A percentile compares a stretch with the other conserved stretches of the same genome.
These are phyloP conservation scores for Microstegium vimineum DNA, from an alignment of 176 grass and related monocot species.

Conservation along the genomic window DNA sequence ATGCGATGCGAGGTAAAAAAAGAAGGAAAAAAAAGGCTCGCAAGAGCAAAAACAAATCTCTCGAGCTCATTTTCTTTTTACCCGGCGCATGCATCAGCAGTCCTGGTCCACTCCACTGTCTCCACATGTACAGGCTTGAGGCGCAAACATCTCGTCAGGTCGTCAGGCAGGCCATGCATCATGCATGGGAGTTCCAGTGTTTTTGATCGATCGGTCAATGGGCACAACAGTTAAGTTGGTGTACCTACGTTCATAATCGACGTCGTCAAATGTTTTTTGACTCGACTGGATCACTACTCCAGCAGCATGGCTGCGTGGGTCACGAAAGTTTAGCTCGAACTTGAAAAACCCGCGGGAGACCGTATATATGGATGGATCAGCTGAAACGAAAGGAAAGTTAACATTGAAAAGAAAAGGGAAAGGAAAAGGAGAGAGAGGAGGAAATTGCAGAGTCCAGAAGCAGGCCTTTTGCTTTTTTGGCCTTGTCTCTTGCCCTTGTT, in stretches of 20 bases:
- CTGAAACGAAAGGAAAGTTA: not conserved
- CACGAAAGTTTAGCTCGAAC: not conserved
- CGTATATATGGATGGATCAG: not conserved
- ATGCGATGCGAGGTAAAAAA: not conserved
- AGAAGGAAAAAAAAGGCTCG: too few relatives aligned
- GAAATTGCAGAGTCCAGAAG: constrained; percentile 33
- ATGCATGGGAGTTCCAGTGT: not conserved
- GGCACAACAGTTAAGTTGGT: not conserved
- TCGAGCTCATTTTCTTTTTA: not conserved
- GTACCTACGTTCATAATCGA: not conserved
- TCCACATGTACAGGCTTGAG: not conserved
- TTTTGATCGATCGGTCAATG: not conserved
- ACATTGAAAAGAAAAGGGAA: not conserved
- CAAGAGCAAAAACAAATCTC: too few relatives aligned
- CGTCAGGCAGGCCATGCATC: not conserved
- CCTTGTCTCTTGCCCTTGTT: not conserved
- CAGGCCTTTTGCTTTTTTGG: constrained; percentile 42
- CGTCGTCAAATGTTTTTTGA: not conserved
- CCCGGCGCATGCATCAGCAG: not conserved
- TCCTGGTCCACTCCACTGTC: not conserved
- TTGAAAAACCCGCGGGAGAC: not conserved
- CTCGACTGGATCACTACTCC: not conserved
- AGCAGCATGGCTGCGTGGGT: not conserved
- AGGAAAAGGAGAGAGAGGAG: constrained; percentile 8
- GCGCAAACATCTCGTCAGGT: not conserved